Evolutionary conservation across 1,284 basidiomycete species (phyloP), one percentile per base, ranked within the genome.

Genomic region (Fomitiporia mediterranea): DNA sequence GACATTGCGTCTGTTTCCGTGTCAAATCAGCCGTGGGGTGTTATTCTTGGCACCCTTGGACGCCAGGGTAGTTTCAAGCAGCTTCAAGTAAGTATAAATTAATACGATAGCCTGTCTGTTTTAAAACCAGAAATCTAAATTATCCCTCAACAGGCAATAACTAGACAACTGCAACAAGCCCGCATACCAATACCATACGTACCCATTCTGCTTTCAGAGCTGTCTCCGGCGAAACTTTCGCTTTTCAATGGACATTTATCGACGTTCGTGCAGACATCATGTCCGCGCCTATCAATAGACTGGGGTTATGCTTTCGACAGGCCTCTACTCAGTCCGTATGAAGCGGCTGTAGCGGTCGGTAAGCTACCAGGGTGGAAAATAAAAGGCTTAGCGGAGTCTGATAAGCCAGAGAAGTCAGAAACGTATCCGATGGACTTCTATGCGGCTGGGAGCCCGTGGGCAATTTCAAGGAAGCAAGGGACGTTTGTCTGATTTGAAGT

Each of bases 361-460:
- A 78, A 81, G 61, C 75, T 82, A 15, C 70, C 72, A 17, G 84
- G 83, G 28, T 91, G 89, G 89, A 79, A 78, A 70, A 71, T 74
- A 53, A 66, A 68, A 67, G 55, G 68, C 64, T 47, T 63, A 66
- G 37, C 65, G 61, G 53, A 54, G 30, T 54, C 60, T 57, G 62
- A 55, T 46, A 69, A 73, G 28, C 13, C 17, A 17, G 34, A 35
- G n/a, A 47, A 30, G 30, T 25, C 48, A 2, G 77, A 74, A 32
- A 71, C 69, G 32, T 99, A 99, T 71, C 89, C 93, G 0, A 99
- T 99, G 96, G 92, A 99, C 72, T 99, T 98, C 69, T 99, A 98
- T 66, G 80, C 82, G 43, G 83, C 86, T 11, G 87, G 86, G 3
- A 87, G 80, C 63, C 81, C 80, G 1, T 88, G 86, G 91, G 88